phyloP scores from a whole-genome alignment of 2,329 filamentous ascomycete genomes.

The Microcera coccophila region DNA sequence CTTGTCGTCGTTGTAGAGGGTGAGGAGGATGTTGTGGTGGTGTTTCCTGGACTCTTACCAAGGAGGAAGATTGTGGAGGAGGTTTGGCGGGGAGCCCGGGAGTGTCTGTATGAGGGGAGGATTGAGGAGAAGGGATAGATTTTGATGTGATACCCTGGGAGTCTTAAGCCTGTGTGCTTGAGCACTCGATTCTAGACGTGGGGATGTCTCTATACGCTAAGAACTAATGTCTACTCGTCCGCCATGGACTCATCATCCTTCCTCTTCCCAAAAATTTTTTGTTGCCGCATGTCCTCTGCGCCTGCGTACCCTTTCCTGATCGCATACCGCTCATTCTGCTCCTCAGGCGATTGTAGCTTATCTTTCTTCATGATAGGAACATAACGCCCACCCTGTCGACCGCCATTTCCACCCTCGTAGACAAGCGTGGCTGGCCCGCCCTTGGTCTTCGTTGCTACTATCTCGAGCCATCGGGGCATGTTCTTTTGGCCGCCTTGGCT shows the following conservation, averaged over 20 bases:
- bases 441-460: constrained; percentile 35
- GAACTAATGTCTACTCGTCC: constrained; percentile 20
- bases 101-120: constrained; percentile 66
- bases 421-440: constrained; percentile 29
- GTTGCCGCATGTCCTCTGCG: constrained; percentile 45
- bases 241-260: constrained; percentile 21
- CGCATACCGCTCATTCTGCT: constrained; percentile 60
- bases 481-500: constrained; percentile 31
- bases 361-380: constrained; percentile 51
- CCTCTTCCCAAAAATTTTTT: constrained; percentile 32
- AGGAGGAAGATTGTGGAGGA: constrained; percentile 70
- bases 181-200: constrained; percentile 4
- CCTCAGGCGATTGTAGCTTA: constrained; percentile 47
- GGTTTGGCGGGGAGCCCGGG: constrained; percentile 83
- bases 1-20: constrained; percentile 85
- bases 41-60: constrained; percentile 81
- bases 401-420: constrained; percentile 56
- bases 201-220: constrained; percentile 1
- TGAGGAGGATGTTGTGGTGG: constrained; percentile 86
- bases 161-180: not conserved
- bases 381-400: constrained; percentile 51
- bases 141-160: not conserved
- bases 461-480: constrained; percentile 1
- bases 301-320: constrained; percentile 54
- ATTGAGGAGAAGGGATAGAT: constrained; percentile 35